These are phyloP conservation scores for Pontederia paniculata DNA, from an alignment of 176 grass and related monocot genomes.

Conservation along the genomic window DNA sequence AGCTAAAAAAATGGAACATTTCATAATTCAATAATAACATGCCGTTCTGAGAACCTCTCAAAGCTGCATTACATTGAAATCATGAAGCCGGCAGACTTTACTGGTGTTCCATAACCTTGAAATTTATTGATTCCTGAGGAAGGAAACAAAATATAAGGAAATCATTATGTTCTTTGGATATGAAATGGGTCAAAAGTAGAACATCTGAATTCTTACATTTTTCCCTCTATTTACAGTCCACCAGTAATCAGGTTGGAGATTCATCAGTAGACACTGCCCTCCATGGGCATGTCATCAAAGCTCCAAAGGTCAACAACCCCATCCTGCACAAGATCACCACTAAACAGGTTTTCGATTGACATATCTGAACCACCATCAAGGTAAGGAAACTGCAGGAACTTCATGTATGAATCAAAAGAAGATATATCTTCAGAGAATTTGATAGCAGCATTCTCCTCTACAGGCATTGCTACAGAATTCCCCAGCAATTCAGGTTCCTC, in stretches of 20 bases:
- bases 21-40: too few species aligned
- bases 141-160: not conserved
- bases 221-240: not conserved
- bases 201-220: not conserved
- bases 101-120: not conserved
- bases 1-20: too few species aligned
- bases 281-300: conserved; percentile 60
- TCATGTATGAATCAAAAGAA: conserved; percentile 27
- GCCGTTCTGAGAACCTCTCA: not conserved
- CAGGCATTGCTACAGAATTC: not conserved
- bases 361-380: conserved; percentile 24
- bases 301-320: conserved; percentile 53
- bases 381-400: conserved; percentile 34
- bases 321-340: conserved; percentile 26
- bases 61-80: not conserved
- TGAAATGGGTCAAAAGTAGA: not conserved
- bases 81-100: not conserved
- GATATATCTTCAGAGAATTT: conserved; percentile 30
- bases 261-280: conserved; percentile 30
- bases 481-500: not conserved
- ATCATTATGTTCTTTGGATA: not conserved
- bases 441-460: not conserved
- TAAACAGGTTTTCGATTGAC: conserved; percentile 28
- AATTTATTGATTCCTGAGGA: conserved; percentile 3
- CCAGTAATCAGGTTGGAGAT: not conserved